phyloP scores from a whole-genome alignment of 1,284 basidiomycete genomes.

The Schizophyllum amplum region DNA sequence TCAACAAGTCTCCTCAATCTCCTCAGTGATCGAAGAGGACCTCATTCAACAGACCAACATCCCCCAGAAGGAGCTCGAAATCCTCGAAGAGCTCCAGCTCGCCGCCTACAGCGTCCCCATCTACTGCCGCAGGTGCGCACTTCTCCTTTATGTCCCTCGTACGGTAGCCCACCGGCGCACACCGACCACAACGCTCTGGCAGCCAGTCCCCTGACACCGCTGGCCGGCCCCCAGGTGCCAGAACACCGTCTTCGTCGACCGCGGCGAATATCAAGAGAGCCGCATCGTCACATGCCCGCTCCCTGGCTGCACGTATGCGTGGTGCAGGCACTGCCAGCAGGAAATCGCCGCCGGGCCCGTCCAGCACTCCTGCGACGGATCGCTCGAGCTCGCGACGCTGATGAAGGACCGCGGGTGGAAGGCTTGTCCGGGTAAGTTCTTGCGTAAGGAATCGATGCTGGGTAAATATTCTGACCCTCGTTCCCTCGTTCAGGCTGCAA shows the following conservation, averaged over 20 bases:
- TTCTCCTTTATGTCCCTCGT: too few species aligned
- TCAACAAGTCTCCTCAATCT: background rate
- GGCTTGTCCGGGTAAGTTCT: constrained; percentile 46
- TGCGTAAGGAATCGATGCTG: too few species aligned
- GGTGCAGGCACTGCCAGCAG: constrained; percentile 49
- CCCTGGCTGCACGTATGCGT: constrained; percentile 33
- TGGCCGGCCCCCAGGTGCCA: constrained; percentile 29
- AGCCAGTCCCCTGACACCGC: background rate
- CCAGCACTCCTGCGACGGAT: constrained; percentile 49
- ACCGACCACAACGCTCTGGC: background rate
- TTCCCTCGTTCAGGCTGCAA: constrained; percentile 36
- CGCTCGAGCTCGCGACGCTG: constrained; percentile 42
- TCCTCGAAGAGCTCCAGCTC: constrained; percentile 48
- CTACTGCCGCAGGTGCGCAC: constrained; percentile 45
- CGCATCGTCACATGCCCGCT: constrained; percentile 36
- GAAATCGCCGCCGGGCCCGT: constrained; percentile 28
- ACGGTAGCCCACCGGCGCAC: too few species aligned
- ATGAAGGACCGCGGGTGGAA: constrained; percentile 48
- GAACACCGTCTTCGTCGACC: constrained; percentile 39
- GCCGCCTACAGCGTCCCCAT: constrained; percentile 43
- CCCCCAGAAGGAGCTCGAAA: constrained; percentile 34
- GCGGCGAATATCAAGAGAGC: constrained; percentile 33
- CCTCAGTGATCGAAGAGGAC: constrained; percentile 32
- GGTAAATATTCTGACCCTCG: background rate
- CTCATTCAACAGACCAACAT: constrained; percentile 42